Evolutionary conservation across 768 basidiomycete species (phyloP).

Genomic region (Pleurotus tuber-regium): DNA sequence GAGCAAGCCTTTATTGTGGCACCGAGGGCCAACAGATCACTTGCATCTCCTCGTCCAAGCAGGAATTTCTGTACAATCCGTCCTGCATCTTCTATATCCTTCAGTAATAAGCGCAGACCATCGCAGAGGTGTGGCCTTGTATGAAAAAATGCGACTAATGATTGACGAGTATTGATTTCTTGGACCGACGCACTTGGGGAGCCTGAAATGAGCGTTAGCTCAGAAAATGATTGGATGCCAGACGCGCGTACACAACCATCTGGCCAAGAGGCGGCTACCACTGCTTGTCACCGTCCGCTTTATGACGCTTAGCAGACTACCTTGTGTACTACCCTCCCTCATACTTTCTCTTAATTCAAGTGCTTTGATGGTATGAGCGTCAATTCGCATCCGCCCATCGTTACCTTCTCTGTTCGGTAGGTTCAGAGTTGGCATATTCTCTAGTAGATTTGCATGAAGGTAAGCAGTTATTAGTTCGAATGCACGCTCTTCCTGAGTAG

Average conservation of each 20-base stretch:
- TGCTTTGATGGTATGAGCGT: constrained; percentile 85
- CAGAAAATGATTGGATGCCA: constrained; percentile 32
- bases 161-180: constrained; percentile 74
- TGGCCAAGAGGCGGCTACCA: constrained; percentile 69
- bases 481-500: constrained; percentile 49
- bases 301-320: constrained; percentile 71
- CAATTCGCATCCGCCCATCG: constrained; percentile 78
- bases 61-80: constrained; percentile 79
- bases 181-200: constrained; percentile 76
- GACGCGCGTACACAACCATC: constrained; percentile 70
- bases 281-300: constrained; percentile 77
- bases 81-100: constrained; percentile 62
- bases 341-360: constrained; percentile 79
- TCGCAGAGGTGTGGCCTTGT: constrained; percentile 57
- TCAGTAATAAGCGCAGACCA: constrained; percentile 57
- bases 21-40: constrained; percentile 65
- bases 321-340: constrained; percentile 68
- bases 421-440: constrained; percentile 69
- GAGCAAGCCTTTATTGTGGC: constrained; percentile 62
- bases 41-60: constrained; percentile 61
- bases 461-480: constrained; percentile 62
- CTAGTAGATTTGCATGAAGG: constrained; percentile 66
- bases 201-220: constrained; percentile 39
- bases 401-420: constrained; percentile 54
- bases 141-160: constrained; percentile 72